Evolutionary conservation across 2,329 filamentous ascomycete species (phyloP).

Genomic region (Hyphodiscus sp.): DNA sequence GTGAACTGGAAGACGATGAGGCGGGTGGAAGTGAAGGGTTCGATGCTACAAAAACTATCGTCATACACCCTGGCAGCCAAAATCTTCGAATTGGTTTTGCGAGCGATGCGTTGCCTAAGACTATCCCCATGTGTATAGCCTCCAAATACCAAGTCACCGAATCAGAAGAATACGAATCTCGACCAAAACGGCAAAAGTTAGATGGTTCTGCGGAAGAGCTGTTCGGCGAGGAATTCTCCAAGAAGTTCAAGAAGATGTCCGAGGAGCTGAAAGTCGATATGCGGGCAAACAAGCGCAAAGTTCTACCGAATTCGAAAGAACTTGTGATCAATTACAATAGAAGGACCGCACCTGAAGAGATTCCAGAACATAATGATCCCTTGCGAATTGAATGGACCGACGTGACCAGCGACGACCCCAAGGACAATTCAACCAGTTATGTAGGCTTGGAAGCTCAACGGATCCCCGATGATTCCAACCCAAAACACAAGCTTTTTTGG

Average conservation of each 20-base stretch:
- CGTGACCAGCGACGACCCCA: constrained; percentile 57
- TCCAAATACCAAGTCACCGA: constrained; percentile 72
- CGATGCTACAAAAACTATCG: constrained; percentile 83
- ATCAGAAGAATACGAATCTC: constrained; percentile 71
- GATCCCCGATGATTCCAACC: constrained; percentile 81
- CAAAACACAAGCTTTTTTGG: constrained; percentile 90
- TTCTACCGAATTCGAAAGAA: constrained; percentile 95
- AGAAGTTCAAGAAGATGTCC: constrained; percentile 74
- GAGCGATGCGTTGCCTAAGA: constrained; percentile 92
- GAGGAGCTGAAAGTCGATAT: constrained; percentile 84
- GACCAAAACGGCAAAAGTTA: constrained; percentile 65
- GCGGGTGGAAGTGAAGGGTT: constrained; percentile 52
- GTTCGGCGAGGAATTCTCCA: constrained; percentile 76
- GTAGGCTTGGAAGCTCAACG: constrained; percentile 77
- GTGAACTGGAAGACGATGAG: constrained; percentile 40
- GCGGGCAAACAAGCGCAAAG: constrained; percentile 88
- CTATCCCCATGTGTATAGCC: constrained; percentile 87
- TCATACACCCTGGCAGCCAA: constrained; percentile 92
- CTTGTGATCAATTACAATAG: constrained; percentile 92
- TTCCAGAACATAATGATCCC: constrained; percentile 91
- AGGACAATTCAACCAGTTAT: constrained; percentile 57
- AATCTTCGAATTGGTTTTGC: constrained; percentile 91
- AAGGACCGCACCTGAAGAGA: constrained; percentile 74
- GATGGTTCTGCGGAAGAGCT: constrained; percentile 60
- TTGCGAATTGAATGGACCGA: constrained; percentile 95